Base-by-base conservation (phyloP, 768 basidiomycete genomes). In the Podaxis rugospora region DNA sequence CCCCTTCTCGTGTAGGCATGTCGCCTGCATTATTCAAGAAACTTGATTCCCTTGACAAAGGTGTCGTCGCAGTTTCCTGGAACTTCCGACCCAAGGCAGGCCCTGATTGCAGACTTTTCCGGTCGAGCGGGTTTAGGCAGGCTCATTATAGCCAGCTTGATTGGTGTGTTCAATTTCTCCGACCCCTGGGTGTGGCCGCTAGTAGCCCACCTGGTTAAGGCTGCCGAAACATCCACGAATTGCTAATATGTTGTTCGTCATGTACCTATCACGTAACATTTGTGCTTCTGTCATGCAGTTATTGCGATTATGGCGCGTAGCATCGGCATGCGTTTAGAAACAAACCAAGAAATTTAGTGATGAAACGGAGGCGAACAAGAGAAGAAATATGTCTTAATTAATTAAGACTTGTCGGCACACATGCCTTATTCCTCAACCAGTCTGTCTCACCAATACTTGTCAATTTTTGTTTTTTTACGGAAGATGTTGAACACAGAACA, bases 21-120 rank as follows among this genome's bases (percentile, higher is more conserved):
- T 89, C 87, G 32, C 80, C 81, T 7, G 75, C 77, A 5, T 68
- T 88, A 35, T 90, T 91, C 72, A 2, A 82, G 67, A 63, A 82
- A 61, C 68, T 91, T 50, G 82, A 72, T 16, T 27, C 66, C 4
- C 80, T 87, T 49, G 69, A 64, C 61, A 67, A 71, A 7, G 89
- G 89, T 35, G 78, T 78, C 42, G 68, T 90, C 36, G 58, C 67
- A n/a, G 76, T 90, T 63, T 69, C 70, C 2, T 90, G 89, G 89
- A 67, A 84, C 64, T 88, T 84, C 75, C 79, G 82, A 83, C 67
- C 66, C 67, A 70, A 69, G 66, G 75, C 76, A 65, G 64, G 4
- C 80, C 80, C 11, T 83, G 62, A 78, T 47, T 60, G 4, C 44
- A 2, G 35, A 3, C 59, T 32, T 32, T 32, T 35, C 37, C 59